phyloP scores from a whole-genome alignment of 805 yeast species.

The Citeromyces matritensis region DNA sequence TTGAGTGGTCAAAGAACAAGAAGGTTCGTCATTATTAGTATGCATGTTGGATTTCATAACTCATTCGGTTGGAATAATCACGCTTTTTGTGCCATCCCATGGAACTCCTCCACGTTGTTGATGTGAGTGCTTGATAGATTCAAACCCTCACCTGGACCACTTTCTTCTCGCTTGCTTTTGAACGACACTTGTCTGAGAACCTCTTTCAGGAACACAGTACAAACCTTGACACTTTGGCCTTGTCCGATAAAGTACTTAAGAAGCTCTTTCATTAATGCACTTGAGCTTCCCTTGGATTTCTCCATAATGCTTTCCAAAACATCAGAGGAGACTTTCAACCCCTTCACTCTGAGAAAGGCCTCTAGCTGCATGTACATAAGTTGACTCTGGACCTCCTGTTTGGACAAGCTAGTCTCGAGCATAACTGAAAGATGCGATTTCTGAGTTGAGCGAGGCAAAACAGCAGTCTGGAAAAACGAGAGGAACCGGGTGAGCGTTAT shows the following conservation, averaged over 20 bases:
- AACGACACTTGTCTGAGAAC: constrained; percentile 10
- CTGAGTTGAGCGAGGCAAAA: constrained; percentile 18
- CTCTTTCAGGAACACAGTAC: constrained; percentile 18
- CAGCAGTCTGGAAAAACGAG: constrained; percentile 15
- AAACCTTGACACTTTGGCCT: constrained; percentile 22
- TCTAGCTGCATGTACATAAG: constrained; percentile 23
- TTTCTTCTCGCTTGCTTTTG: too few relatives aligned
- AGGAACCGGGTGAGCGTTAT: constrained; percentile 18
- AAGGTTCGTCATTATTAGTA: too few relatives aligned
- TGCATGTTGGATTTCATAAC: too few relatives aligned
- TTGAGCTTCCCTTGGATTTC: constrained; percentile 19
- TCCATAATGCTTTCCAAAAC: constrained; percentile 21
- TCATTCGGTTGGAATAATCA: too few relatives aligned
- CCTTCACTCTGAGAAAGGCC: constrained; percentile 27
- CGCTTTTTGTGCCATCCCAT: too few relatives aligned
- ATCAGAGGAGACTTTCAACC: constrained; percentile 26
- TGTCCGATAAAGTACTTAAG: constrained; percentile 23
- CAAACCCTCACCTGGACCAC: too few relatives aligned
- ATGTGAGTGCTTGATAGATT: too few relatives aligned
- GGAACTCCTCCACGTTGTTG: too few relatives aligned
- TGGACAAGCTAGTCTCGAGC: constrained; percentile 19
- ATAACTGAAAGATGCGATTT: constrained; percentile 27
- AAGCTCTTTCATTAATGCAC: constrained; percentile 20
- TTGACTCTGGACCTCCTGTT: constrained; percentile 19
- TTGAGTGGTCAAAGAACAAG: too few relatives aligned